phyloP scores from a whole-genome alignment of 805 yeast species.

The Lipomyces orientalis region DNA sequence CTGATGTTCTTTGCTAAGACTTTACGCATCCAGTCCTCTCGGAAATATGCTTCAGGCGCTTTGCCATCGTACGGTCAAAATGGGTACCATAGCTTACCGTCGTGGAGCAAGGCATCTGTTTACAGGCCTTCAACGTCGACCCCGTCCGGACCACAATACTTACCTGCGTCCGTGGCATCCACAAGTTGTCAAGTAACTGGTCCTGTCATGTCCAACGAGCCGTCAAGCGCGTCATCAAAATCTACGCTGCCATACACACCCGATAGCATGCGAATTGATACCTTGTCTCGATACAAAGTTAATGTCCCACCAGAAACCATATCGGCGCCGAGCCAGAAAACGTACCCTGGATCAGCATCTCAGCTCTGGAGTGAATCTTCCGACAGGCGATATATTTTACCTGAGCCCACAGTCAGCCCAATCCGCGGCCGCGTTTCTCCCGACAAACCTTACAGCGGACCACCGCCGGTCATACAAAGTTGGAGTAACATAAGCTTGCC shows the following conservation, averaged over 20 bases:
- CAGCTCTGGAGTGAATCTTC: neutral
- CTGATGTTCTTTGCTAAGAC: neutral
- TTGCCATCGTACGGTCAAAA: neutral
- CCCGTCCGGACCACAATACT: neutral
- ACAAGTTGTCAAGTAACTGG: neutral
- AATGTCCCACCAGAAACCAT: conserved; percentile 5
- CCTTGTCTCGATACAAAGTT: conserved; percentile 1
- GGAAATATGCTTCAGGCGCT: neutral
- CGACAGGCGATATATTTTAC: neutral
- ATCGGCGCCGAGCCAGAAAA: neutral
- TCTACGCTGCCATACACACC: neutral
- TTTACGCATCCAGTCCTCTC: neutral
- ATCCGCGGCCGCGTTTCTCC: neutral
- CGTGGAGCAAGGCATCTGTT: neutral
- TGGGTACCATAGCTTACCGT: neutral
- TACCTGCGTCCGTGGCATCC: neutral
- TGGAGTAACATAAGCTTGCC: neutral
- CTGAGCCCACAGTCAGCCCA: neutral
- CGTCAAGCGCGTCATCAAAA: neutral
- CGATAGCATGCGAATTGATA: conserved; percentile 4
- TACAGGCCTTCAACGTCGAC: neutral
- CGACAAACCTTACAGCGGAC: neutral
- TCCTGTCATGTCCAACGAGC: neutral
- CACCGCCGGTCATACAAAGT: neutral
- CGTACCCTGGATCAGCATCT: conserved; percentile 10